A percentile compares a stretch with the other conserved stretches of the same genome.
These are phyloP conservation scores for Xylaria curta DNA, from an alignment of 495 filamentous ascomycete species.

Conservation along the genomic window DNA sequence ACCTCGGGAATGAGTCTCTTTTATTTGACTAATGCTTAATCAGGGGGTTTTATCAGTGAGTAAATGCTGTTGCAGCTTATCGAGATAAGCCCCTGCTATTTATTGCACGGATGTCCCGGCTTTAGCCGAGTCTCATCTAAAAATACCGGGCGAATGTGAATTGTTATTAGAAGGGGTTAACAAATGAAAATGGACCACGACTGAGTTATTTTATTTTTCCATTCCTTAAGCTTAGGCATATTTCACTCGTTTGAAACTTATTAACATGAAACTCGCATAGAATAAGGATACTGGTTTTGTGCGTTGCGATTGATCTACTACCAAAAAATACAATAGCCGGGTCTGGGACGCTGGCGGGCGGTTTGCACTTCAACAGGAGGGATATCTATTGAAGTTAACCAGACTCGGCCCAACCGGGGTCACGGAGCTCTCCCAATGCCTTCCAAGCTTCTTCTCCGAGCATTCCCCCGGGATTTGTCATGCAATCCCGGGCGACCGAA, in stretches of 20 bases:
- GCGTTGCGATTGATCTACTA: neutral
- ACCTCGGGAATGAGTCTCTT: neutral
- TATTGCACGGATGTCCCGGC: neutral
- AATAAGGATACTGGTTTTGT: neutral
- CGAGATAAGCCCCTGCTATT: neutral
- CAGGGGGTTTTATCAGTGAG: neutral
- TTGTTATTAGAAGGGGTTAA: neutral
- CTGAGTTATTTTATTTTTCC: neutral
- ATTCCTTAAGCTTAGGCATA: neutral
- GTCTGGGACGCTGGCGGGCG: neutral
- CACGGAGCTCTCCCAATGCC: neutral
- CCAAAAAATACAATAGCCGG: neutral
- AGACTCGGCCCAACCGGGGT: neutral
- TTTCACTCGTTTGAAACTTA: conserved; percentile 1
- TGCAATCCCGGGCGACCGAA: conserved; percentile 1
- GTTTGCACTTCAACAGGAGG: neutral
- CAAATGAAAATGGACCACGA: conserved; percentile 4
- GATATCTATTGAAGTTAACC: neutral
- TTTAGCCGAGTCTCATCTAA: conserved; percentile 13
- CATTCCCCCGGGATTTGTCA: neutral
- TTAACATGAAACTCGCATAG: neutral
- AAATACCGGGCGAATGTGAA: neutral
- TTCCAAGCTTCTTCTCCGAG: conserved; percentile 12
- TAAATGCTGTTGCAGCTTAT: neutral
- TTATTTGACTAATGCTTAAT: neutral